Evolutionary conservation across 345 rosid genomes (phyloP).

Genomic region (Excoecaria cochinchinensis): DNA sequence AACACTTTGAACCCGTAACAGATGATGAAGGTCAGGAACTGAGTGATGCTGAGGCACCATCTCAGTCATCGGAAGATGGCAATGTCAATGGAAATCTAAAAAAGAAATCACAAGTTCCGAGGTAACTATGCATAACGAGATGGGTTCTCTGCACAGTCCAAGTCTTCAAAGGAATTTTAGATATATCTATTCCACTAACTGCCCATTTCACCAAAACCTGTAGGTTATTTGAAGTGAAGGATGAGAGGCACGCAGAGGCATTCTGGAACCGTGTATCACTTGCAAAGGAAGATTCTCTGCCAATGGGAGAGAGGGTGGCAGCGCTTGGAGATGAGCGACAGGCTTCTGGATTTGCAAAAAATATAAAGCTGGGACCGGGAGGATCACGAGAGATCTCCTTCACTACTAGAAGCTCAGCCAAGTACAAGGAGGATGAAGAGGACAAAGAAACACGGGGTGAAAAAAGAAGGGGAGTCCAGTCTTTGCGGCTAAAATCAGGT

Average conservation of each 20-base stretch:
- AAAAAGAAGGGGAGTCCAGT: slow-evolving; percentile 76
- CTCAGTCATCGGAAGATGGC: slow-evolving; percentile 49
- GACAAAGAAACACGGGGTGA: slow-evolving; percentile 37
- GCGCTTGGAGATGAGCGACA: slow-evolving; percentile 45
- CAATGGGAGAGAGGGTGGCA: slow-evolving; percentile 75
- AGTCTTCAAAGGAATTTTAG: neutral
- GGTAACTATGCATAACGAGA: slow-evolving; percentile 31
- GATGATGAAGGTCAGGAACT: slow-evolving; percentile 46
- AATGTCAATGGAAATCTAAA: slow-evolving; percentile 21
- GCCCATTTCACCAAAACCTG: slow-evolving; percentile 8
- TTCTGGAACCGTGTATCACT: slow-evolving; percentile 60
- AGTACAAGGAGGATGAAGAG: slow-evolving; percentile 56
- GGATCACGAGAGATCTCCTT: slow-evolving; percentile 89
- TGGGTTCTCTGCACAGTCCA: neutral
- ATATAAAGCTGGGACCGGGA: slow-evolving; percentile 78
- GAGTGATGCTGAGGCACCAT: slow-evolving; percentile 63
- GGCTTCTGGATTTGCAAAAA: slow-evolving; percentile 36
- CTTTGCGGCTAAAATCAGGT: slow-evolving; percentile 62
- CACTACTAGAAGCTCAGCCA: slow-evolving; percentile 54
- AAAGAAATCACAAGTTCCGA: slow-evolving; percentile 59
- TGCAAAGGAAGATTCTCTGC: slow-evolving; percentile 68
- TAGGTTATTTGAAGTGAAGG: slow-evolving; percentile 85
- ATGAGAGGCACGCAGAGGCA: slow-evolving; percentile 82
- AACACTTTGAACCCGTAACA: slow-evolving; percentile 71
- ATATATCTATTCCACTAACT: neutral